Evolutionary conservation across 352 stramenopile genomes (phyloP).

Genomic region (Vaucheria bursata): DNA sequence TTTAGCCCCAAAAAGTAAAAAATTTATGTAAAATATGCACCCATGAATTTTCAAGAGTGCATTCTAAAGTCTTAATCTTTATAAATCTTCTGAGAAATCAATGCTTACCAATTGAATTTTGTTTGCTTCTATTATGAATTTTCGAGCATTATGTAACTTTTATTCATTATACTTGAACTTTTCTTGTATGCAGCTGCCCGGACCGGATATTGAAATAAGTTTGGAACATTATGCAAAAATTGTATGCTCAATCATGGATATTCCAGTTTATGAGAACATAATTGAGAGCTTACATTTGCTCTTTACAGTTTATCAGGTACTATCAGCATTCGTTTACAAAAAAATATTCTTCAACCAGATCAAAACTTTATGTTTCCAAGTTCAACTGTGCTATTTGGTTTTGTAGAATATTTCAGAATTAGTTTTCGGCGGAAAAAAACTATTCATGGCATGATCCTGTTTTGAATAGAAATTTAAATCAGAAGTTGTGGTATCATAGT

Average conservation of each 20-base stretch:
- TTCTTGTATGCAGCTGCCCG: conserved; percentile 50
- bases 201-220: conserved; percentile 73
- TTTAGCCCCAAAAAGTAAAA: too few relatives aligned
- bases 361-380: not conserved
- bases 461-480: not conserved
- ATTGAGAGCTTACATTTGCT: conserved; percentile 86
- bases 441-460: not conserved
- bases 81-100: not conserved
- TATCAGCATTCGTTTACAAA: conserved; percentile 60
- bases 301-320: conserved; percentile 72
- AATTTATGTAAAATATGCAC: too few relatives aligned
- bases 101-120: not conserved
- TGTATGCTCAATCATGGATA: conserved; percentile 78
- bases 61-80: not conserved
- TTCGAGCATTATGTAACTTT: not conserved
- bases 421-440: not conserved
- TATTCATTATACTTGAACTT: conserved; percentile 16
- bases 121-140: not conserved
- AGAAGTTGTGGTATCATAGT: not conserved
- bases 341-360: not conserved
- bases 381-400: not conserved
- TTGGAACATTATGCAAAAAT: conserved; percentile 77
- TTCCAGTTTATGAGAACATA: conserved; percentile 82
- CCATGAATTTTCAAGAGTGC: too few relatives aligned
- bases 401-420: not conserved